Evolutionary conservation across 2,329 filamentous ascomycete species (phyloP).

Genomic region (Colletotrichum shisoi): DNA sequence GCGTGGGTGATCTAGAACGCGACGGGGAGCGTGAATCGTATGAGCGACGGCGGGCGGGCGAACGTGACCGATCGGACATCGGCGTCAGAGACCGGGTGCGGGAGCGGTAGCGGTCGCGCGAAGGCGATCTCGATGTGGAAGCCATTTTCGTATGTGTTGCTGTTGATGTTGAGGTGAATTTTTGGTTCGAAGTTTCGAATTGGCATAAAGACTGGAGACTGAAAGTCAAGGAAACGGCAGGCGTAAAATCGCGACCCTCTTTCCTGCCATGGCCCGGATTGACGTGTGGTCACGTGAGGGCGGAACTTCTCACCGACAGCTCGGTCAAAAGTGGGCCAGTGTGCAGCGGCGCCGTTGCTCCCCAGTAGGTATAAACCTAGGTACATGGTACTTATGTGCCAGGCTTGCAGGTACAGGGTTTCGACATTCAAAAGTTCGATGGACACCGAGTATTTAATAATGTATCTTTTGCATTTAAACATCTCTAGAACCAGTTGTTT

Average conservation of each 20-base stretch:
- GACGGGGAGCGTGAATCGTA: conserved; percentile 46
- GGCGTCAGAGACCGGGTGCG: conserved; percentile 49
- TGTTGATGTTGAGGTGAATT: conserved; percentile 4
- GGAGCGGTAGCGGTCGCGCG: conserved; percentile 47
- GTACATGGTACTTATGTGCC: too few species aligned
- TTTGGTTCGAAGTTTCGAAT: background rate
- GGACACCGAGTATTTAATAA: too few species aligned
- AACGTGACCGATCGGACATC: conserved; percentile 48
- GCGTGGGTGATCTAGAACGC: conserved; percentile 45
- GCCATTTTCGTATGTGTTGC: conserved; percentile 29
- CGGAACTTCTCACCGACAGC: background rate
- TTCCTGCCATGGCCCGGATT: conserved; percentile 6
- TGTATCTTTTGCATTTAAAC: too few species aligned
- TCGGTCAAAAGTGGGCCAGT: background rate
- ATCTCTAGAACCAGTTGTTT: too few species aligned
- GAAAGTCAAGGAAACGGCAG: conserved; percentile 1
- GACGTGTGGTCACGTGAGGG: conserved; percentile 12
- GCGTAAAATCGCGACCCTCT: conserved; percentile 12
- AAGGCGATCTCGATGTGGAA: conserved; percentile 41
- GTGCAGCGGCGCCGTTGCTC: background rate
- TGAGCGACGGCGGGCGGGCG: conserved; percentile 46
- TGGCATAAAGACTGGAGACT: background rate
- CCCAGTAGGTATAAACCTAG: background rate
- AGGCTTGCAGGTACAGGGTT: too few species aligned
- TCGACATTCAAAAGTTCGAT: too few species aligned